A percentile compares a stretch with the other conserved stretches of the same genome.
Evolutionary conservation across 140 eudicot species (phyloP).

Genomic region (Bidens hawaiensis): DNA sequence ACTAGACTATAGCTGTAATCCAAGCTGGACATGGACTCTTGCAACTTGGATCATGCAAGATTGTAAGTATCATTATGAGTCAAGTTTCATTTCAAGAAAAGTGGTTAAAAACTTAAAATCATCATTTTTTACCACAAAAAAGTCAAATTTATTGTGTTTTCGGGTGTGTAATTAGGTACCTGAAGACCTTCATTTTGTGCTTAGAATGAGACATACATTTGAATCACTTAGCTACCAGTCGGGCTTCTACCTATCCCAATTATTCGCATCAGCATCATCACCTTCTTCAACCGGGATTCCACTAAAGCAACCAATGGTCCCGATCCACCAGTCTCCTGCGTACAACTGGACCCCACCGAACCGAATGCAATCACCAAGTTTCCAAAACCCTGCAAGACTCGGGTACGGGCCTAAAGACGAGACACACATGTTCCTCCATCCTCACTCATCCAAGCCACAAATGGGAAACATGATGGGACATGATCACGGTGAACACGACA

Average conservation of each 20-base stretch:
- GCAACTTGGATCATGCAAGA: constrained; percentile 97
- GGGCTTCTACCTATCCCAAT: constrained; percentile 84
- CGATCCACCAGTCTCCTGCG: constrained; percentile 54
- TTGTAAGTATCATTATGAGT: constrained; percentile 44
- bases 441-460: constrained; percentile 64
- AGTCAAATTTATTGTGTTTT: not conserved
- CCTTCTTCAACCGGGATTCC: constrained; percentile 45
- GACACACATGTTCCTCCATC: constrained; percentile 78
- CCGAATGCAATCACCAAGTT: constrained; percentile 43
- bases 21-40: constrained; percentile 99
- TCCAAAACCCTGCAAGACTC: constrained; percentile 51
- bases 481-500: constrained; percentile 61
- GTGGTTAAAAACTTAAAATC: not conserved
- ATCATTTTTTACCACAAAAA: not conserved
- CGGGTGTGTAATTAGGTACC: constrained; percentile 59
- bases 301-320: constrained; percentile 51
- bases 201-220: constrained; percentile 96
- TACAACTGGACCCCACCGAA: constrained; percentile 72
- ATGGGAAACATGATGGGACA: constrained; percentile 65
- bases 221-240: constrained; percentile 93
- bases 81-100: not conserved
- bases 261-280: constrained; percentile 74
- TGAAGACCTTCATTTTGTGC: constrained; percentile 96
- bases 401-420: constrained; percentile 72
- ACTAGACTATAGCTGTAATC: constrained; percentile 91